phyloP scores from a whole-genome alignment of 2,329 filamentous ascomycete genomes.

The Colletotrichum zoysiae region DNA sequence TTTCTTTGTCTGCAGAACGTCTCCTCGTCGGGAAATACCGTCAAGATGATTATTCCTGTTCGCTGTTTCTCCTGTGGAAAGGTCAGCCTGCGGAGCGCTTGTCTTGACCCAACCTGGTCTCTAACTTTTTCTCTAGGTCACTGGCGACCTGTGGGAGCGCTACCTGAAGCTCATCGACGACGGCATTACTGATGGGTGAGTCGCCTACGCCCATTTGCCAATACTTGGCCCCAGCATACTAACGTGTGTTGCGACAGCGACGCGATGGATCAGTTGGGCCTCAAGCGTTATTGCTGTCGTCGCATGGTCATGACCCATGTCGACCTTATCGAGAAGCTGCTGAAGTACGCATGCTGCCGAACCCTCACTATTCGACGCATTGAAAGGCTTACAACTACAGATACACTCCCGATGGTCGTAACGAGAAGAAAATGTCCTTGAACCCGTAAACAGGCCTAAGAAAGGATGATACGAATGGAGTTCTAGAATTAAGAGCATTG shows the following conservation, averaged over 20 bases:
- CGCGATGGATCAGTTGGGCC: conserved; percentile 93
- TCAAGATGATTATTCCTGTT: conserved; percentile 96
- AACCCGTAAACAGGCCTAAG: conserved; percentile 43
- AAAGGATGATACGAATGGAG: conserved; percentile 39
- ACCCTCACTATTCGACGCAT: background rate
- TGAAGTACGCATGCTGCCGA: conserved; percentile 73
- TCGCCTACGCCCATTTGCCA: conserved; percentile 37
- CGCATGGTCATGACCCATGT: conserved; percentile 99
- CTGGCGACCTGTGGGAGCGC: conserved; percentile 96
- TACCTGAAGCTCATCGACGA: conserved; percentile 92
- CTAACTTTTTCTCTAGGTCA: conserved; percentile 74
- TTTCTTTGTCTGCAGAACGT: background rate
- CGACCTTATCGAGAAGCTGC: conserved; percentile 97
- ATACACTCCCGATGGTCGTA: conserved; percentile 73
- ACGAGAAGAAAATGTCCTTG: conserved; percentile 70
- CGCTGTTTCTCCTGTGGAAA: conserved; percentile 99
- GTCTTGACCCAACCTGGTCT: conserved; percentile 28
- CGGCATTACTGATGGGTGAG: conserved; percentile 79
- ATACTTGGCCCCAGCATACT: background rate
- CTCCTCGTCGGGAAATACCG: background rate
- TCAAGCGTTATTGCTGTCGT: conserved; percentile 97
- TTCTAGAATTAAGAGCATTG: conserved; percentile 41
- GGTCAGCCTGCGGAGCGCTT: conserved; percentile 66
- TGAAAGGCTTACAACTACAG: conserved; percentile 51
- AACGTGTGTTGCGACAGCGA: conserved; percentile 69